phyloP scores from a whole-genome alignment of 192 early-diverging fungal species.

The Coemansia sp. region DNA sequence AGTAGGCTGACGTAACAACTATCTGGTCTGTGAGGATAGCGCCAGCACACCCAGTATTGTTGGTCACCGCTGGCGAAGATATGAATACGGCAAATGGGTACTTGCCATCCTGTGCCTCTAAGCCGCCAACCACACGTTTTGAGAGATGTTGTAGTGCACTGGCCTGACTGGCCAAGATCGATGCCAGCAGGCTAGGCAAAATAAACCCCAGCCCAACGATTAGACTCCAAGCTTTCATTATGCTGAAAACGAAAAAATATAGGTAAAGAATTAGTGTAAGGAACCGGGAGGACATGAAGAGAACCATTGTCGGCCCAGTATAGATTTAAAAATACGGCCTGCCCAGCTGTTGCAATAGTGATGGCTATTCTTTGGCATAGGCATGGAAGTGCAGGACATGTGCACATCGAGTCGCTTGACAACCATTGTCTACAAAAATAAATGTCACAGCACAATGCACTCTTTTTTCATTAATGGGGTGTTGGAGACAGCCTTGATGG shows the following conservation, averaged over 20 bases:
- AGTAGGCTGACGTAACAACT: conserved; percentile 40
- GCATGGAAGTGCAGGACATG: neutral
- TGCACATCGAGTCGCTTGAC: neutral
- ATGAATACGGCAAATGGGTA: conserved; percentile 44
- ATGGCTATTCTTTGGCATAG: neutral
- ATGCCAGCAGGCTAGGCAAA: neutral
- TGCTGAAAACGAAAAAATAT: neutral
- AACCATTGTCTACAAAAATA: neutral
- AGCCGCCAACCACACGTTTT: conserved; percentile 38
- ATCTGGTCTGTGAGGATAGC: conserved; percentile 47
- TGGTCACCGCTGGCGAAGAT: conserved; percentile 26
- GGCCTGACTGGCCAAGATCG: neutral
- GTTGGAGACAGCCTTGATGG: neutral
- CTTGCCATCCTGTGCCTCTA: conserved; percentile 15
- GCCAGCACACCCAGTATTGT: conserved; percentile 41
- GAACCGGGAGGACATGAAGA: neutral
- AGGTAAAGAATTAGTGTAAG: neutral
- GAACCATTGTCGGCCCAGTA: neutral
- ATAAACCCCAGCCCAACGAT: neutral
- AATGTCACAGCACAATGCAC: neutral
- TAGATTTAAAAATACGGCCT: neutral
- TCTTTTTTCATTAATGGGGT: neutral
- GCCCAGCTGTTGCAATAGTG: no score
- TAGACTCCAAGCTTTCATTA: neutral
- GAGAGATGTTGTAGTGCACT: neutral